phyloP scores from a whole-genome alignment of 768 basidiomycete species.

The Boletus vermiculosoides region DNA sequence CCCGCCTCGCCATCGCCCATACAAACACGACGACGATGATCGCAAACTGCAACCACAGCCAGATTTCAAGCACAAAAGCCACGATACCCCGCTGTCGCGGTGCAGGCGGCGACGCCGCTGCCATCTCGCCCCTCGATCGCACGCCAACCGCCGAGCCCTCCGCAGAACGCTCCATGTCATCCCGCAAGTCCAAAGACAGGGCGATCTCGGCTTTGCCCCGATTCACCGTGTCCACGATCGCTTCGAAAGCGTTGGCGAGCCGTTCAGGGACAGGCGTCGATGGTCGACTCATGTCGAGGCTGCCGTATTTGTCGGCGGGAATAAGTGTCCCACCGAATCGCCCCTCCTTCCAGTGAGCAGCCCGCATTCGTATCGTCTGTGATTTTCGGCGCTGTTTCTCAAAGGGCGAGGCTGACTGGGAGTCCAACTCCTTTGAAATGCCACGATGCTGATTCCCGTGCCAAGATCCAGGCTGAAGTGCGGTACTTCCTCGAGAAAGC shows the following conservation, averaged over 20 bases:
- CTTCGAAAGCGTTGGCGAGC: slow-evolving; percentile 44
- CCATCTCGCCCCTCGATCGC: slow-evolving; percentile 6
- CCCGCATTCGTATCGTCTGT: slow-evolving; percentile 56
- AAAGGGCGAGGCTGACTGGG: slow-evolving; percentile 15
- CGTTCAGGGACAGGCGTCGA: slow-evolving; percentile 40
- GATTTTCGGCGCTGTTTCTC: slow-evolving; percentile 39
- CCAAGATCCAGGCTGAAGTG: slow-evolving; percentile 13
- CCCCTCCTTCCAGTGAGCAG: slow-evolving; percentile 57
- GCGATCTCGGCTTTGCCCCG: slow-evolving; percentile 17
- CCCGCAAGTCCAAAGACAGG: slow-evolving; percentile 10
- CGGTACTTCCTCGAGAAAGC: slow-evolving; percentile 7
- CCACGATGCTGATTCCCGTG: slow-evolving; percentile 2
- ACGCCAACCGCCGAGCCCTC: neutral
- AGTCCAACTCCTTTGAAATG: slow-evolving; percentile 28
- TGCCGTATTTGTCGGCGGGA: slow-evolving; percentile 12
- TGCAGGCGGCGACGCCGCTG: slow-evolving; percentile 11
- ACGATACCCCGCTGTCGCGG: slow-evolving; percentile 36
- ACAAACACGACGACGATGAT: slow-evolving; percentile 75
- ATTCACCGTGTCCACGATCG: slow-evolving; percentile 43
- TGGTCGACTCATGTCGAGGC: slow-evolving; percentile 23
- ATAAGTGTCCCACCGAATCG: slow-evolving; percentile 44
- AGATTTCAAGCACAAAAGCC: slow-evolving; percentile 63
- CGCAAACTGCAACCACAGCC: slow-evolving; percentile 82
- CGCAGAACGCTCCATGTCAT: slow-evolving; percentile 4
- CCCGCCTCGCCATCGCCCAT: slow-evolving; percentile 75